Base-by-base conservation (phyloP, 179 eudicot genomes). In the Sideroxylon spinosum region DNA sequence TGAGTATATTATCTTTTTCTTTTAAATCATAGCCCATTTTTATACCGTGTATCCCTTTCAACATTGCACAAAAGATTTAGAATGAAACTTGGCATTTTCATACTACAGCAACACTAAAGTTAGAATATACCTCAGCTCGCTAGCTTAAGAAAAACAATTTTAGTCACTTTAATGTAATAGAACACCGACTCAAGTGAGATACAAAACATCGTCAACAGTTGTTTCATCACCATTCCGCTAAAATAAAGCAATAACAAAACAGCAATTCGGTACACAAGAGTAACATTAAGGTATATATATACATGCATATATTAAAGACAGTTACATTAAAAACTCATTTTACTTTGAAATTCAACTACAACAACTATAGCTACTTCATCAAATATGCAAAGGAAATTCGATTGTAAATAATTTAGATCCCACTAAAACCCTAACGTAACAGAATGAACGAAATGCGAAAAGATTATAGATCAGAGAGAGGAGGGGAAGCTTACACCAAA, bases 401-500 rank as follows among this genome's bases (percentile, higher is more conserved):
- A 4, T 25, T 50, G 71, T 26, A 9, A 16, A 8, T 1, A 46
- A 70, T 37, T 64, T 17, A 71, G 80, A 81, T 81, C 84, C 72
- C 23, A 72, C n/a, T 26, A 56, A 37, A 55, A 65, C 48, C 23
- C 83, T 20, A 17, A 8, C 5, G 32, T 13, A 4, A 70, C 0
- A 50, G 4, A 76, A 76, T 28, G 19, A 23, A 65, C 1, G 12
- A 76, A 25, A 50, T 5, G 28, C n/a, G 22, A 14, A 28, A 46
- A 64, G 60, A n/a, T 17, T 3, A 29, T 5, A 37, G 19, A 48
- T 19, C 48, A 22, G 53, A 59, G 78, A 72, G 55, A 52, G 37
- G 55, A 52, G 37, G 50, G 71, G 12, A 37, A 71, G 84, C 95
- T 88, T 91, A 95, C 98, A 93, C 97, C 97, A 95, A 53, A 97